Evolutionary conservation across 768 basidiomycete genomes (phyloP).

Genomic region (Hypholoma fasciculare): DNA sequence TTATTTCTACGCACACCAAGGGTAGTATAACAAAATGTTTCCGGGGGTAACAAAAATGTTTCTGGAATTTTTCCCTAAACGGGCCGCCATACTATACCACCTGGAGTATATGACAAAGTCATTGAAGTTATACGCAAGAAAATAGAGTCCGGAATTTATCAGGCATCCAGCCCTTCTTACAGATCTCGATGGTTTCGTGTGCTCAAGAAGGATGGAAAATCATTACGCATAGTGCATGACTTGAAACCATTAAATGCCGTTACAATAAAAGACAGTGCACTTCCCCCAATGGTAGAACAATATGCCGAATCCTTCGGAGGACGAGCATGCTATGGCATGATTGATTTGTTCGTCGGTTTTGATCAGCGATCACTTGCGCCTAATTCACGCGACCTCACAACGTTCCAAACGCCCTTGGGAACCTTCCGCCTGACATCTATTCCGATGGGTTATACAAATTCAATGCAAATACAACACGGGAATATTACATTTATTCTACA

Average conservation of each 20-base stretch:
- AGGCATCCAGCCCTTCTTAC: conserved; percentile 35
- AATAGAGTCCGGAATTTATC: conserved; percentile 35
- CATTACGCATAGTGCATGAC: conserved; percentile 35
- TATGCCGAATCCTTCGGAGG: conserved; percentile 31
- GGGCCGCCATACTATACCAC: too few species aligned
- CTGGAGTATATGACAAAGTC: conserved; percentile 29
- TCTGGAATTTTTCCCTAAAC: too few species aligned
- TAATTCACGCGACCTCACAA: conserved; percentile 30
- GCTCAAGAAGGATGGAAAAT: conserved; percentile 31
- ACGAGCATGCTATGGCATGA: conserved; percentile 21
- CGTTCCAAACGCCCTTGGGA: conserved; percentile 39
- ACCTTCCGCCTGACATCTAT: conserved; percentile 29
- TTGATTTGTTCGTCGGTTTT: conserved; percentile 37
- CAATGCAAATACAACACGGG: conserved; percentile 32
- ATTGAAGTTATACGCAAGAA: conserved; percentile 29
- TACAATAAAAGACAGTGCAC: conserved; percentile 34
- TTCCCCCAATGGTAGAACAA: conserved; percentile 31
- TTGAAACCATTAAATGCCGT: conserved; percentile 38
- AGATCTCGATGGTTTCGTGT: conserved; percentile 38
- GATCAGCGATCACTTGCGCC: conserved; percentile 27
- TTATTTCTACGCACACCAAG: too few species aligned
- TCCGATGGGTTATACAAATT: conserved; percentile 42
- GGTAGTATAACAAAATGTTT: too few species aligned
- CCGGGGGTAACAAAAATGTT: too few species aligned
- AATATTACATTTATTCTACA: conserved; percentile 25